Evolutionary conservation across 805 yeast species (phyloP).

Genomic region (Kodamaea laetipori): DNA sequence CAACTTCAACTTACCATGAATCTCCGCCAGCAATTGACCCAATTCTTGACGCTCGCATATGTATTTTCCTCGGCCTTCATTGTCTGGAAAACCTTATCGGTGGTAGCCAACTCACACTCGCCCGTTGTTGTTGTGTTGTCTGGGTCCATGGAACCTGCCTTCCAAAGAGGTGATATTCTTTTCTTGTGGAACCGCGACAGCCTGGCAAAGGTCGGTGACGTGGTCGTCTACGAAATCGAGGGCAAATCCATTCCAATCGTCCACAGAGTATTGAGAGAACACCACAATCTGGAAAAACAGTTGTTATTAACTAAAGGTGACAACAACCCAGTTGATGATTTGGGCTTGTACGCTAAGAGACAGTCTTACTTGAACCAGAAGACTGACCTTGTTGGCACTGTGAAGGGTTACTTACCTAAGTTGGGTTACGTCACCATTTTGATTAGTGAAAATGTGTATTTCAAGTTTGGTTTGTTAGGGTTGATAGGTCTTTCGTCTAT

Average conservation of each 20-base stretch:
- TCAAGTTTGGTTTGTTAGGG: constrained; percentile 77
- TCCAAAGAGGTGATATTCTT: constrained; percentile 94
- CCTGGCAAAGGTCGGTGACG: constrained; percentile 76
- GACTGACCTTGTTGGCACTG: constrained; percentile 83
- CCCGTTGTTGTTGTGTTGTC: constrained; percentile 96
- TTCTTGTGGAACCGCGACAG: constrained; percentile 85
- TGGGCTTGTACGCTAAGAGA: constrained; percentile 76
- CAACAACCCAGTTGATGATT: constrained; percentile 89
- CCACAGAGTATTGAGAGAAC: constrained; percentile 90
- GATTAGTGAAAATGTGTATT: constrained; percentile 83
- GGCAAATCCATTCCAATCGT: constrained; percentile 92
- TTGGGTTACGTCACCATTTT: constrained; percentile 90
- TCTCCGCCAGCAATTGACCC: constrained; percentile 60
- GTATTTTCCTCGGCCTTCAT: constrained; percentile 87
- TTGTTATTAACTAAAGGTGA: constrained; percentile 91
- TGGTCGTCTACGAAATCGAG: constrained; percentile 86
- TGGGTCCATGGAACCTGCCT: constrained; percentile 99
- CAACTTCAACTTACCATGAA: constrained; percentile 43
- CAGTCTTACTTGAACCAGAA: constrained; percentile 77
- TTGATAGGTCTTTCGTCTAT: constrained; percentile 71
- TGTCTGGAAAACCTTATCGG: constrained; percentile 82
- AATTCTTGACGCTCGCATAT: constrained; percentile 70
- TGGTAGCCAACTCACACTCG: constrained; percentile 79
- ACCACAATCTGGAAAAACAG: constrained; percentile 60
- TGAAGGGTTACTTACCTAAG: constrained; percentile 87